Percentiles rank a stretch among this genome's conserved stretches.
Conservation (phyloP, 495 filamentous ascomycete genomes). For the Cercophora newfieldiana region DNA sequence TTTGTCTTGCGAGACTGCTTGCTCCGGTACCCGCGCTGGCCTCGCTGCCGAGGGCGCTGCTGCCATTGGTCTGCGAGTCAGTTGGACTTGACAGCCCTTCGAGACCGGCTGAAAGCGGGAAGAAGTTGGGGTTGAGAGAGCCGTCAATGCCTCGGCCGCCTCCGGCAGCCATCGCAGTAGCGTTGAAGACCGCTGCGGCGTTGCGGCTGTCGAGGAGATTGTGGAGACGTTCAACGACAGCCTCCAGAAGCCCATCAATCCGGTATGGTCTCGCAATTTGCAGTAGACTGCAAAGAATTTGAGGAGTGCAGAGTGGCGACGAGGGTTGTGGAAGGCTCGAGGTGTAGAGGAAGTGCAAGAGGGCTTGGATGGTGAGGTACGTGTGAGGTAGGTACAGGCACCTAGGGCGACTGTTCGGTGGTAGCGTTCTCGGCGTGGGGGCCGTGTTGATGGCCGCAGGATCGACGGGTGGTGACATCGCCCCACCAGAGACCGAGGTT, state of each 20-base stretch:
- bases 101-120: constrained; percentile 30
- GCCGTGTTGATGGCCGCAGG: constrained; percentile 46
- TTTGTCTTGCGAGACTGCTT: constrained; percentile 13
- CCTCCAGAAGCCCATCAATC: constrained; percentile 88
- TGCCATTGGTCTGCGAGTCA: constrained; percentile 31
- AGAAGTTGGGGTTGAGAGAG: constrained; percentile 50
- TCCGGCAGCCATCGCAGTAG: constrained; percentile 95
- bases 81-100: constrained; percentile 28
- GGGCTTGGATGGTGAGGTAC: constrained; percentile 77
- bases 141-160: constrained; percentile 73
- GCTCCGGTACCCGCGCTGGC: not conserved
- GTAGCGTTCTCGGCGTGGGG: constrained; percentile 53
- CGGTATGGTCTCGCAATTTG: constrained; percentile 93
- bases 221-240: constrained; percentile 87
- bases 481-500: constrained; percentile 33
- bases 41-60: constrained; percentile 15
- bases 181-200: constrained; percentile 96
- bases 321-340: constrained; percentile 74
- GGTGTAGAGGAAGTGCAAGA: constrained; percentile 92
- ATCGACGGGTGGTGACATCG: constrained; percentile 36
- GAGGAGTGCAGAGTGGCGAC: constrained; percentile 84
- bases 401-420: constrained; percentile 73
- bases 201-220: constrained; percentile 87
- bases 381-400: constrained; percentile 94
- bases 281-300: constrained; percentile 91